A percentile compares a stretch with the other conserved stretches of the same genome.
Evolutionary conservation across 352 stramenopile species (phyloP).

Genomic region (Phytophthora hybrid): DNA sequence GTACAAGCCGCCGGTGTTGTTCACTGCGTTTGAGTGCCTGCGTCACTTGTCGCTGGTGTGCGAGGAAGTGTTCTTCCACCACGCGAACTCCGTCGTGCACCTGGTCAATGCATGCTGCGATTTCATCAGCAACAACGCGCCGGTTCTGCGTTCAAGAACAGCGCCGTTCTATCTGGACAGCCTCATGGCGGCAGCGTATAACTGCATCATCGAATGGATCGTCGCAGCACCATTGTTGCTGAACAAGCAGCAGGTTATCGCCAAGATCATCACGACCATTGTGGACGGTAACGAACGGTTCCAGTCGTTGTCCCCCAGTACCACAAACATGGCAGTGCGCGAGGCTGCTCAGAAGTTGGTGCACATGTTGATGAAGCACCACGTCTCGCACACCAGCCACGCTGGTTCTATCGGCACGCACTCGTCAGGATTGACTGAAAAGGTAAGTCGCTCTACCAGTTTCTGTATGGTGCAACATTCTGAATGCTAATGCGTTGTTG

Average conservation of each 20-base stretch:
- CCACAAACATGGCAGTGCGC: conserved; percentile 60
- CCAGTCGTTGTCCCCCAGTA: conserved; percentile 66
- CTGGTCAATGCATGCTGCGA: conserved; percentile 88
- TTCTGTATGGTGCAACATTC: not conserved
- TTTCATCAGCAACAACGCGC: conserved; percentile 84
- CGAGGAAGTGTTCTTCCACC: conserved; percentile 79
- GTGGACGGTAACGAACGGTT: conserved; percentile 82
- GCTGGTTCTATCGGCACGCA: conserved; percentile 48
- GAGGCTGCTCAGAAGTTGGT: conserved; percentile 83
- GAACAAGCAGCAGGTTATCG: conserved; percentile 76
- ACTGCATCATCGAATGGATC: conserved; percentile 90
- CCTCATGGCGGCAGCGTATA: conserved; percentile 80
- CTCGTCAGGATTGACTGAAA: conserved; percentile 67
- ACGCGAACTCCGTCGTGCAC: conserved; percentile 81
- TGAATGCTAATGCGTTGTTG: conserved; percentile 9
- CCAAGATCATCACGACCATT: conserved; percentile 84
- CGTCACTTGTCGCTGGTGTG: conserved; percentile 83
- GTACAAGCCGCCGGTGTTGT: conserved; percentile 87
- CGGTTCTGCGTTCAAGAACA: conserved; percentile 73
- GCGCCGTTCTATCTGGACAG: conserved; percentile 87
- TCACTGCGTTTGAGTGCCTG: conserved; percentile 88
- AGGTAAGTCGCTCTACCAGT: conserved; percentile 39
- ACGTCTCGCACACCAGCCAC: conserved; percentile 69
- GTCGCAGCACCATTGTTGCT: conserved; percentile 77
- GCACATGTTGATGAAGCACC: conserved; percentile 91